Evolutionary conservation across 225 moss, liverwort and hornwort species (phyloP).

Genomic region (Climacium dendroides): DNA sequence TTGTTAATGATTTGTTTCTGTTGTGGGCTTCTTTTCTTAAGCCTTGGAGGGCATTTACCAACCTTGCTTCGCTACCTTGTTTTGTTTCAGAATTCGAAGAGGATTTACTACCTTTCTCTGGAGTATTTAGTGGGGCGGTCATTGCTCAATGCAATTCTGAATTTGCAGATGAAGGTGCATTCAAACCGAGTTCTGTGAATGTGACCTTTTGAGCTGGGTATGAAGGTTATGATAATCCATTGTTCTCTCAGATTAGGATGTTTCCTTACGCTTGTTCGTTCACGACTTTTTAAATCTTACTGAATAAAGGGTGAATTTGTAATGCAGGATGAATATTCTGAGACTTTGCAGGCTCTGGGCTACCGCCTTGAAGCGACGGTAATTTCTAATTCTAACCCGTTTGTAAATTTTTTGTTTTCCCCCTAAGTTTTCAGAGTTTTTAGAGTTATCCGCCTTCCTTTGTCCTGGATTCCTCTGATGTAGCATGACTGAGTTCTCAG

Average conservation of each 20-base stretch:
- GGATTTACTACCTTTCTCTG: constrained; percentile 31
- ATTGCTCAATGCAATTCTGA: constrained; percentile 26
- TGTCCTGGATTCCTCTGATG: neutral
- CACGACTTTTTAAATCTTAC: neutral
- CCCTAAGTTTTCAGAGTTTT: neutral
- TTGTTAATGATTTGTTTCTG: neutral
- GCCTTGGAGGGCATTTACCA: neutral
- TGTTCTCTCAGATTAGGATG: neutral
- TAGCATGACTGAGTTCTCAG: neutral
- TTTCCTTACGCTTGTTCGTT: neutral
- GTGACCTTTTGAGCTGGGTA: neutral
- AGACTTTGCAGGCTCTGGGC: constrained; percentile 11
- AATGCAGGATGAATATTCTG: constrained; percentile 22
- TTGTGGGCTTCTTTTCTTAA: neutral
- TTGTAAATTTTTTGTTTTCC: neutral
- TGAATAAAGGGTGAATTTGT: neutral
- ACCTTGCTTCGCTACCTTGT: neutral
- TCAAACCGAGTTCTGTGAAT: neutral
- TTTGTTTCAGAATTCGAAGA: constrained; percentile 16
- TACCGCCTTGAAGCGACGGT: constrained; percentile 33
- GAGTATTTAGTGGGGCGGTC: constrained; percentile 32
- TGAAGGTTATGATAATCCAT: neutral
- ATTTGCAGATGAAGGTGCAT: constrained; percentile 17
- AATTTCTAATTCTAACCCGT: neutral
- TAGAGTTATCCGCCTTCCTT: neutral